These are phyloP conservation scores for Pythium biforme DNA, from an alignment of 352 stramenopile genomes.

Conservation along the genomic window DNA sequence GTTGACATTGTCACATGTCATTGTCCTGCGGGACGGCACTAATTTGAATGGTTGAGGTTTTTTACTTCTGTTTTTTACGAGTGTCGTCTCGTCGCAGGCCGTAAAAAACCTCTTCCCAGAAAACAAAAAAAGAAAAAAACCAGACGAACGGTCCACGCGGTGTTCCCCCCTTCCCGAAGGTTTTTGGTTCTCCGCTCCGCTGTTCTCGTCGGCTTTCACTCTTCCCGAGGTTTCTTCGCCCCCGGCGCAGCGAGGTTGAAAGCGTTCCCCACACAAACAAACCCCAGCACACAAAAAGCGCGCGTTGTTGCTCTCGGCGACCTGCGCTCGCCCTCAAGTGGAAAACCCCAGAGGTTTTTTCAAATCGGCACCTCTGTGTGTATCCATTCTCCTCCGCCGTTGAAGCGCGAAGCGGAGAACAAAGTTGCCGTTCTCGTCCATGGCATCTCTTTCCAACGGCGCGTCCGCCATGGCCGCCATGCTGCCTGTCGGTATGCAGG, in stretches of 20 bases:
- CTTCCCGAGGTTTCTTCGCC: conserved; percentile 6
- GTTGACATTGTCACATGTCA: conserved; percentile 1
- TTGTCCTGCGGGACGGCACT: neutral
- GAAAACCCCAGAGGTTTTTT: conserved; percentile 27
- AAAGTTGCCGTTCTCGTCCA: conserved; percentile 4
- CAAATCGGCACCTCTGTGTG: conserved; percentile 1
- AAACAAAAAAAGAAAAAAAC: conserved; percentile 21
- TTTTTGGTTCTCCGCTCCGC: conserved; percentile 2
- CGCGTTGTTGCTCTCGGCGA: neutral
- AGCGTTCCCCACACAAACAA: neutral
- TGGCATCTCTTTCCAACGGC: conserved; percentile 12
- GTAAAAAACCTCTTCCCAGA: conserved; percentile 19
- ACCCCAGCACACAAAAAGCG: conserved; percentile 1
- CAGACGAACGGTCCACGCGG: conserved; percentile 7
- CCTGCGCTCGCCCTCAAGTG: neutral
- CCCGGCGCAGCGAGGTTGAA: conserved; percentile 8
- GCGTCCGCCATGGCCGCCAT: conserved; percentile 46
- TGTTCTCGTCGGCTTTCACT: neutral
- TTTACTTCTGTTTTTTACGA: conserved; percentile 6
- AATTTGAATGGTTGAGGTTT: conserved; percentile 1
- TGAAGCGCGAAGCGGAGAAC: neutral
- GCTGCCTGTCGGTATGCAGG: conserved; percentile 71
- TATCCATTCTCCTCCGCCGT: conserved; percentile 17
- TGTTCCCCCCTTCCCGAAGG: neutral
- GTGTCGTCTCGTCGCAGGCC: neutral